Conservation (phyloP, 2,329 filamentous ascomycete species). For the Monosporascus cannonballus region DNA sequence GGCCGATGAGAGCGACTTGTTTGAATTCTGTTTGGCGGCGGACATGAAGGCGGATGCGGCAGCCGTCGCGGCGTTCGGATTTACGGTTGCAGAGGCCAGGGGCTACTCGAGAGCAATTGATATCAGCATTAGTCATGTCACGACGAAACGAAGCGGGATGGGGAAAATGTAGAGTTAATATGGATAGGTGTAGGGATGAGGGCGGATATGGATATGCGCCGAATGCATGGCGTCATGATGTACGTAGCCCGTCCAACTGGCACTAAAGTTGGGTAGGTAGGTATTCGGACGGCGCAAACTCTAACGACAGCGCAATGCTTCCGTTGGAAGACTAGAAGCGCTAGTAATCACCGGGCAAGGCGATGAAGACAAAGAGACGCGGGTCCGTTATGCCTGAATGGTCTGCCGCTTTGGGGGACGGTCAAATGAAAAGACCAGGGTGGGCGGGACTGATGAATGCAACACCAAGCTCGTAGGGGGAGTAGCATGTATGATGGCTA, state of each 20-base stretch:
- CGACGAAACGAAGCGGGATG: constrained; percentile 1
- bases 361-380: constrained; percentile 7
- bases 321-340: constrained; percentile 2
- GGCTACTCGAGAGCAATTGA: constrained; percentile 39
- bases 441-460: constrained; percentile 11
- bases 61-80: constrained; percentile 70
- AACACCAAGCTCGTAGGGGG: too few relatives aligned
- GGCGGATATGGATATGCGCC: too few relatives aligned
- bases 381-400: constrained; percentile 3
- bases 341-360: constrained; percentile 3
- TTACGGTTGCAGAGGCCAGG: constrained; percentile 56
- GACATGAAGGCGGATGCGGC: constrained; percentile 74
- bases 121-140: constrained; percentile 7
- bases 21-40: constrained; percentile 50
- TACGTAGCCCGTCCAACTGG: too few relatives aligned
- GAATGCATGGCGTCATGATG: too few relatives aligned
- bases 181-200: not conserved
- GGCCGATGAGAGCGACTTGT: constrained; percentile 68
- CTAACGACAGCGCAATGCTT: too few relatives aligned
- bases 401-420: too few relatives aligned
- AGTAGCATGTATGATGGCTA: too few relatives aligned
- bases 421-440: constrained; percentile 13
- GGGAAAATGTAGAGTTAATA: not conserved
- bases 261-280: too few relatives aligned
- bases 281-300: too few relatives aligned